A percentile compares a stretch with the other conserved stretches of the same genome.
Conservation (phyloP, 192 early-diverging fungal genomes). For the Backusella australiensis region DNA sequence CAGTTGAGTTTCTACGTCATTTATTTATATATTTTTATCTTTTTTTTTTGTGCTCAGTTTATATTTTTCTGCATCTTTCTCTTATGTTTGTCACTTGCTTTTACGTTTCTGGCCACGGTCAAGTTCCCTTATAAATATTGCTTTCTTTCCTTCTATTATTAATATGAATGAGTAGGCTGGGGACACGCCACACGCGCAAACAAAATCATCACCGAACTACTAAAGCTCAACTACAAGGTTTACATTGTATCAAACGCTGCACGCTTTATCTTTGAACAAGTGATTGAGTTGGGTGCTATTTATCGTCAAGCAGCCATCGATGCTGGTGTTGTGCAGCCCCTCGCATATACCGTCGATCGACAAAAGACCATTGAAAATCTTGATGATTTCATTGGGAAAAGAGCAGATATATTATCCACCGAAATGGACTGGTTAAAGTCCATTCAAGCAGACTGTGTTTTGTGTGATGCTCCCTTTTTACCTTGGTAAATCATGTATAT, state of each 20-base stretch:
- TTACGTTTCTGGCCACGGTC: conserved; percentile 61
- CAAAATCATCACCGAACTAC: conserved; percentile 52
- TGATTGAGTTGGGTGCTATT: conserved; percentile 44
- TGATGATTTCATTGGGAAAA: conserved; percentile 39
- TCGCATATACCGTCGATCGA: conserved; percentile 58
- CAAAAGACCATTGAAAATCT: conserved; percentile 52
- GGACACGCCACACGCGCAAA: conserved; percentile 58
- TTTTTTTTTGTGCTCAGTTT: background rate
- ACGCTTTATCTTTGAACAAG: conserved; percentile 55
- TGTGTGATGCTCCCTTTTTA: conserved; percentile 56
- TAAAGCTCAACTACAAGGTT: conserved; percentile 43
- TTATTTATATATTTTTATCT: background rate
- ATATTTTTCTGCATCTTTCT: background rate
- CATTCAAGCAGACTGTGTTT: conserved; percentile 51
- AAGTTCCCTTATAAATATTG: conserved; percentile 4
- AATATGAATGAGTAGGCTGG: conserved; percentile 39
- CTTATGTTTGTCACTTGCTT: conserved; percentile 47
- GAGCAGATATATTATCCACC: conserved; percentile 36
- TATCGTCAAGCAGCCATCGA: conserved; percentile 60
- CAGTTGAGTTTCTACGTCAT: background rate
- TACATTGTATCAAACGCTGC: conserved; percentile 57
- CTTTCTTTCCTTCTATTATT: background rate
- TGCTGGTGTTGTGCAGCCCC: conserved; percentile 59
- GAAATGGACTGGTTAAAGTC: conserved; percentile 52
- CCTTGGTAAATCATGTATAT: conserved; percentile 46